Percentiles rank a stretch among this genome's conserved stretches.
phyloP scores from a whole-genome alignment of 2,329 filamentous ascomycete genomes.

The Clonostachys rhizophaga region DNA sequence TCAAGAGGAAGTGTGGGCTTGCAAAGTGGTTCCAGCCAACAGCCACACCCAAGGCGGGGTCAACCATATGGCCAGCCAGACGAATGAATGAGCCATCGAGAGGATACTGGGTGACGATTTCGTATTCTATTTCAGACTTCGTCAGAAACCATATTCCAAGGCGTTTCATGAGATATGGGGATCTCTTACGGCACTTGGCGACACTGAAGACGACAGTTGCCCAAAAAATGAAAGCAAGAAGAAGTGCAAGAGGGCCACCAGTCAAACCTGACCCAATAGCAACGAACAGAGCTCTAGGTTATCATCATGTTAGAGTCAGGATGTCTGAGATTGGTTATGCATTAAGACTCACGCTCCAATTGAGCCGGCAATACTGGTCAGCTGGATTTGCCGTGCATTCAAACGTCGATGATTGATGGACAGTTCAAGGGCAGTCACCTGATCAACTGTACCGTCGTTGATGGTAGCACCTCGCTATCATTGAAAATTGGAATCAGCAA shows the following conservation, averaged over 20 bases:
- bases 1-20: neutral
- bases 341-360: neutral
- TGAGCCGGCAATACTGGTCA: neutral
- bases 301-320: neutral
- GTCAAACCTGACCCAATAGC: neutral
- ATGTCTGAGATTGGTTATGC: neutral
- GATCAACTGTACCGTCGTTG: neutral
- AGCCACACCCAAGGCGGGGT: neutral
- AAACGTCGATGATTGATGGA: neutral
- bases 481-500: no score
- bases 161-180: no score
- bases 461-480: no score
- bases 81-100: slow-evolving; percentile 1
- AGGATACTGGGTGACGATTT: neutral
- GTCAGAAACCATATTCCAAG: no score
- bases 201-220: neutral
- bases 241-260: neutral
- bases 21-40: slow-evolving; percentile 1
- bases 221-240: neutral
- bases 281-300: neutral
- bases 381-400: neutral
- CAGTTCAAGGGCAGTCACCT: neutral
- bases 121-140: neutral
- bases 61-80: neutral
- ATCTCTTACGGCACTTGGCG: neutral